Percentiles rank a stretch among this genome's conserved stretches.
These are phyloP conservation scores for Exophiala oligosperma DNA, from an alignment of 2,329 filamentous ascomycete species.

Conservation along the genomic window DNA sequence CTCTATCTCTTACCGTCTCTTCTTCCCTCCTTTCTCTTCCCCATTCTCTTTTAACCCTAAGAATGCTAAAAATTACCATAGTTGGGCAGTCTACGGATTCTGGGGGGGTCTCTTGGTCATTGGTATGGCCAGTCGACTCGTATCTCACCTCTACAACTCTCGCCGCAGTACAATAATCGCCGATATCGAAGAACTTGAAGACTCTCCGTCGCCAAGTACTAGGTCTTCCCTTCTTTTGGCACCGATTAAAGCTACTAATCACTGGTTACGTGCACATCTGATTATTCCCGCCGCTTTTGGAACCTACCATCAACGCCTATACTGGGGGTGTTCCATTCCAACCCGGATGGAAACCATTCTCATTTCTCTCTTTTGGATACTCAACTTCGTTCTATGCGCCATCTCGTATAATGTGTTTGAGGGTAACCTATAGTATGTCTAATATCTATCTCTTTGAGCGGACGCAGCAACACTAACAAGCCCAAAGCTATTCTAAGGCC, in stretches of 20 bases:
- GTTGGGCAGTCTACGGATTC: conserved; percentile 38
- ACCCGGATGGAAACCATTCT: conserved; percentile 49
- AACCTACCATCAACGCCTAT: conserved; percentile 40
- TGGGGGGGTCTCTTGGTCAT: conserved; percentile 39
- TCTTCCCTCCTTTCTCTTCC: neutral
- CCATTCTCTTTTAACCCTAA: neutral
- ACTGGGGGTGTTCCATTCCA: conserved; percentile 49
- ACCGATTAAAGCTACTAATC: conserved; percentile 19
- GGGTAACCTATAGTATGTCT: conserved; percentile 50
- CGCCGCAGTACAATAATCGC: conserved; percentile 7
- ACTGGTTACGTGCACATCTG: conserved; percentile 40
- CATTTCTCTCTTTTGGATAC: conserved; percentile 40
- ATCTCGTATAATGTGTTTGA: conserved; percentile 47
- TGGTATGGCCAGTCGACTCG: conserved; percentile 36
- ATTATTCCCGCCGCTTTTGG: conserved; percentile 46
- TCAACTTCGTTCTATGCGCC: conserved; percentile 46
- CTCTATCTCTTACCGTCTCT: neutral
- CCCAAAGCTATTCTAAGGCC: conserved; percentile 16
- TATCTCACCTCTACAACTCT: conserved; percentile 24
- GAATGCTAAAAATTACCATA: conserved; percentile 7
- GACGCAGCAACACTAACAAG: neutral
- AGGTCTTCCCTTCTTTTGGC: neutral
- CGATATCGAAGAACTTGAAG: conserved; percentile 15
- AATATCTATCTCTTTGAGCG: too few relatives aligned
- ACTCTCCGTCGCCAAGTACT: conserved; percentile 1